Evolutionary conservation across 257 asterid genomes (phyloP), one percentile per base, ranked within the genome.

Genomic region (Gynochthodes officinalis): DNA sequence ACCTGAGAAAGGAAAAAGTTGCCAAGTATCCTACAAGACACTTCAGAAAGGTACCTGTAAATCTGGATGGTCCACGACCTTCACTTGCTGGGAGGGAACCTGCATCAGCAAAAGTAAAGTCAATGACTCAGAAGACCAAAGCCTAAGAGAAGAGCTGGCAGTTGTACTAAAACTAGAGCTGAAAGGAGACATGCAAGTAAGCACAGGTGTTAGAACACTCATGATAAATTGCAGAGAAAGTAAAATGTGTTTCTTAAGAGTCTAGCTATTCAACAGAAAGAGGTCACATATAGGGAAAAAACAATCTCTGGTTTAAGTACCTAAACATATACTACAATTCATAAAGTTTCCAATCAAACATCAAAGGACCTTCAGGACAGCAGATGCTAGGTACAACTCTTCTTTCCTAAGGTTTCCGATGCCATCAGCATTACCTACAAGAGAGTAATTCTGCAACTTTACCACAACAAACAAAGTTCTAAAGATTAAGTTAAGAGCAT

Each of bases 361-460:
- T 21, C n/a, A 33, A 23, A 28, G 68, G 46, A 94, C 99, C 97
- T 89, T 92, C 67, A 95, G 87, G 74, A 87, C 75, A 2, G 89
- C 85, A 58, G 95, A 85, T 73, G 99, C 98, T 68, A 78, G 80
- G 72, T 84, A 81, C 52, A 95, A 85, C 87, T 95, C 98, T 85
- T 90, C 87, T 82, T 86, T 87, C 81, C 99, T 87, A 59, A 80
- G 71, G 77, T 62, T 77, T 61, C 99, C 99, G 86, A 80, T 75
- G 65, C 94, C 96, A 72, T 89, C 96, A 32, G 96, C 92, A 64
- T 90, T 82, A 59, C 99, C 99, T 94, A 69, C 74, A 69, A 64
- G 67, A 66, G 39, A 70, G 76, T 71, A 65, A 58, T 42, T 74
- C 71, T 9, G 71, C 43, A 28, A 67, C 30, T 60, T 58, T 54